phyloP scores from a whole-genome alignment of 768 basidiomycete species.

The Mycena rebaudengoi region DNA sequence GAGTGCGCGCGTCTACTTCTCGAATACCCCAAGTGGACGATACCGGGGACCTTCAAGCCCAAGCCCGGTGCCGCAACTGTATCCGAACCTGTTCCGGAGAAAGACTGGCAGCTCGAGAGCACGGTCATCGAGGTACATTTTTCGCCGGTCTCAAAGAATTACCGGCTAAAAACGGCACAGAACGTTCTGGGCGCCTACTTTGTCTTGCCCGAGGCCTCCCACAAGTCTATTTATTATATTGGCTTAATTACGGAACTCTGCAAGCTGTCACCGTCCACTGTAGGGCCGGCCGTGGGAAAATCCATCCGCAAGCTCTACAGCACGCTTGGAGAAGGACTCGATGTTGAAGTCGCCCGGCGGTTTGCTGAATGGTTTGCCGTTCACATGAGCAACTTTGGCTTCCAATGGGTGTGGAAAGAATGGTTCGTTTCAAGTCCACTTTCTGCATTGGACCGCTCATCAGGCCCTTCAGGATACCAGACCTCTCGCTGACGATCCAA shows the following conservation, averaged over 20 bases:
- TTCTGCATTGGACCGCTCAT: neutral
- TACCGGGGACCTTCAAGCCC: slow-evolving; percentile 86
- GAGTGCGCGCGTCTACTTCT: slow-evolving; percentile 90
- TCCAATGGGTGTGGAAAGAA: slow-evolving; percentile 99
- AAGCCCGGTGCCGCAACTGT: slow-evolving; percentile 67
- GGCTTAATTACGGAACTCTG: slow-evolving; percentile 92
- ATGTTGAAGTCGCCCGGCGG: slow-evolving; percentile 81
- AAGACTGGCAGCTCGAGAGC: slow-evolving; percentile 90
- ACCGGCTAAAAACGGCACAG: slow-evolving; percentile 43
- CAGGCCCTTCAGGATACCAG: slow-evolving; percentile 83
- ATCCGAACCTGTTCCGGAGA: slow-evolving; percentile 61
- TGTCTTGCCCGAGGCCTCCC: slow-evolving; percentile 77
- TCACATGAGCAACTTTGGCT: slow-evolving; percentile 98
- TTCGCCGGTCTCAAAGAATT: neutral
- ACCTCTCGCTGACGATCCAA: slow-evolving; percentile 72
- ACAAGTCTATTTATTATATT: slow-evolving; percentile 87
- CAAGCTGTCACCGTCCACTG: slow-evolving; percentile 90
- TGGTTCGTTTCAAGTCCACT: slow-evolving; percentile 63
- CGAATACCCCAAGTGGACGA: slow-evolving; percentile 86
- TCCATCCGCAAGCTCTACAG: slow-evolving; percentile 89
- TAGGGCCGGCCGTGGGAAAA: slow-evolving; percentile 96
- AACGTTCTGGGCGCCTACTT: slow-evolving; percentile 78
- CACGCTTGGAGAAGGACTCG: slow-evolving; percentile 83
- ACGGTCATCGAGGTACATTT: slow-evolving; percentile 80
- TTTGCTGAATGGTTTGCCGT: slow-evolving; percentile 96